Conservation (phyloP, 129 eudicot species). For the Saussurea involucrata region DNA sequence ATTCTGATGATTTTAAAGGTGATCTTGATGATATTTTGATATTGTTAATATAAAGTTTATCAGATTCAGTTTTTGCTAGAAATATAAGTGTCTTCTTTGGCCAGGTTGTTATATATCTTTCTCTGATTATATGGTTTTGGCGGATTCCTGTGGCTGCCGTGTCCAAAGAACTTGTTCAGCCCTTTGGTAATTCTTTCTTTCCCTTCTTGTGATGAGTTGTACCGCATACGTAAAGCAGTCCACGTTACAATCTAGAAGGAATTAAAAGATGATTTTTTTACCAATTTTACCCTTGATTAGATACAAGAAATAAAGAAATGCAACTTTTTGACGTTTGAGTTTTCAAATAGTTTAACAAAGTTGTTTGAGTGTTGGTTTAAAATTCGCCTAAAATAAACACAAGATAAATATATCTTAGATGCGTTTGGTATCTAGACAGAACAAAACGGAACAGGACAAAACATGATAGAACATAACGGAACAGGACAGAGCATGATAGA, state of each 20-base stretch:
- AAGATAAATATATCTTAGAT: background rate
- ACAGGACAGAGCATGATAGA: too few species aligned
- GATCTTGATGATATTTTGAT: slow-evolving; percentile 6
- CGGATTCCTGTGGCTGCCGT: slow-evolving; percentile 66
- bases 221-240: slow-evolving; percentile 1
- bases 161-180: slow-evolving; percentile 70
- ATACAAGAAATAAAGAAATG: background rate
- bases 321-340: background rate
- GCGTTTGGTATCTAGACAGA: too few species aligned
- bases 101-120: slow-evolving; percentile 46
- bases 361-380: background rate
- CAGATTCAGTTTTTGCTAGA: slow-evolving; percentile 11
- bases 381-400: background rate
- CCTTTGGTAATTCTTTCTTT: slow-evolving; percentile 52
- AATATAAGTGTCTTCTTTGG: slow-evolving; percentile 6
- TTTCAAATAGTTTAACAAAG: background rate
- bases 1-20: slow-evolving; percentile 51
- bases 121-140: slow-evolving; percentile 60
- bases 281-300: background rate
- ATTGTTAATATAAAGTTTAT: slow-evolving; percentile 2
- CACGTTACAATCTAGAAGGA: slow-evolving; percentile 1
- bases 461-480: too few species aligned
- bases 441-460: too few species aligned
- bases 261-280: background rate
- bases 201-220: background rate